phyloP scores from a whole-genome alignment of 2,329 filamentous ascomycete genomes.

The Pestalotiopsis sp. region DNA sequence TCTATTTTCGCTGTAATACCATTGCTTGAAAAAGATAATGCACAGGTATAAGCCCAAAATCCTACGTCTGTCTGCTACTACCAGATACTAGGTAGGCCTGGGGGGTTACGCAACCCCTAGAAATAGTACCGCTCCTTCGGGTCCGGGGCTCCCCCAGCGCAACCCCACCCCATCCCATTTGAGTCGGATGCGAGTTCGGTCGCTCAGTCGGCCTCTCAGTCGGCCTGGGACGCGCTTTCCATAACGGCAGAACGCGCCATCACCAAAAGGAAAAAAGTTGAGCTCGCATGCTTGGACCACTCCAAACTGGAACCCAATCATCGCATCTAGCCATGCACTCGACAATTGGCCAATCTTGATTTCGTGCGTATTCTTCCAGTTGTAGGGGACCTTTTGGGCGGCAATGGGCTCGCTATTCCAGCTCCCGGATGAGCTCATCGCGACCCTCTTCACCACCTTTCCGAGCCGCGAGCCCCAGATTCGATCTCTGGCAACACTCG shows the following conservation, averaged over 20 bases:
- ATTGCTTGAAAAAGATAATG: too few relatives aligned
- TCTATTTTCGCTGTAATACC: too few relatives aligned
- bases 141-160: background rate
- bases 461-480: slow-evolving; percentile 64
- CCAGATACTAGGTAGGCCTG: background rate
- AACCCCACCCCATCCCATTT: background rate
- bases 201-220: background rate
- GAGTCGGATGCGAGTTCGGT: background rate
- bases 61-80: background rate
- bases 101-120: background rate
- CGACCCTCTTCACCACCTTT: slow-evolving; percentile 49
- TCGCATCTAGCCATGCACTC: background rate
- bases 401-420: slow-evolving; percentile 46
- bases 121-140: background rate
- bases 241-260: background rate
- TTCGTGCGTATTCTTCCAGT: background rate
- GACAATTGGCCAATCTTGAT: background rate
- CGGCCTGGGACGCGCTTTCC: background rate
- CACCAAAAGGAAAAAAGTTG: background rate
- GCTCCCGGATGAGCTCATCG: slow-evolving; percentile 54
- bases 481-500: slow-evolving; percentile 56
- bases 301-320: background rate
- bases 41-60: background rate
- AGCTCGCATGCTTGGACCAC: background rate
- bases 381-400: background rate